Base-by-base conservation (phyloP, 2,329 filamentous ascomycete species). In the Huntiella bhutanensis region DNA sequence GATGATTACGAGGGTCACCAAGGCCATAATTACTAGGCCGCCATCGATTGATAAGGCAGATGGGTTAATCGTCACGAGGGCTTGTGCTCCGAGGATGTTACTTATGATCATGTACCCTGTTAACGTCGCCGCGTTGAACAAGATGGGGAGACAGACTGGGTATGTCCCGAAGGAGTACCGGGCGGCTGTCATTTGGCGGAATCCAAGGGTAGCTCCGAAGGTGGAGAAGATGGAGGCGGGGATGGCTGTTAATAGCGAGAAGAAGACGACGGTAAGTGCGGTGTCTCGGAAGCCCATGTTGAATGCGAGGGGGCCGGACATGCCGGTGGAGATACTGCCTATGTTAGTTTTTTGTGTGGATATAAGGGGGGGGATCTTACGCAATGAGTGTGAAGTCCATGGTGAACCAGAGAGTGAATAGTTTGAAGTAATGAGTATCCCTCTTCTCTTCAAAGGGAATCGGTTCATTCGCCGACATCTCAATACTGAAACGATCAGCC, bases 41-140 rank as follows among this genome's bases (percentile, higher is more conserved):
- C 66, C 62, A 1, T 62, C 62, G 1, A 64, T 58, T 33, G 59
- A 62, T 33, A 71, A 52, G 10, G 54, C 54, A 1, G 59, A 58
- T 13, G 57, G 52, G 5, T 57, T 57, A 19, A 65, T 59, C 1
- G 64, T 62, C 0, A 60, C 58, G 1, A 67, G 56, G 4, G 60
- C 60, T 45, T 63, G 59, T 0, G 67, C 68, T 4, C 65, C 67
- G 16, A 69, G 63, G 17, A 70, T 64, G 38, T 61, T 63, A 15
- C 61, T 62, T 33, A 71, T 64, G 32, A 70, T 60, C 8, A 60
- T 62, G 55, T 69, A 71, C 1, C 67, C 68, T 2, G 64, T 64
- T 4, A 70, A 57, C 0, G 65, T 67, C 11, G 62, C 63, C 7
- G 67, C 55, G 48, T 71, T 71, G 35, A 71, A 57, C 2, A 68